Evolutionary conservation across 2,329 filamentous ascomycete species (phyloP), one percentile per base, ranked within the genome.

Genomic region (Corniculantispora saksenae): DNA sequence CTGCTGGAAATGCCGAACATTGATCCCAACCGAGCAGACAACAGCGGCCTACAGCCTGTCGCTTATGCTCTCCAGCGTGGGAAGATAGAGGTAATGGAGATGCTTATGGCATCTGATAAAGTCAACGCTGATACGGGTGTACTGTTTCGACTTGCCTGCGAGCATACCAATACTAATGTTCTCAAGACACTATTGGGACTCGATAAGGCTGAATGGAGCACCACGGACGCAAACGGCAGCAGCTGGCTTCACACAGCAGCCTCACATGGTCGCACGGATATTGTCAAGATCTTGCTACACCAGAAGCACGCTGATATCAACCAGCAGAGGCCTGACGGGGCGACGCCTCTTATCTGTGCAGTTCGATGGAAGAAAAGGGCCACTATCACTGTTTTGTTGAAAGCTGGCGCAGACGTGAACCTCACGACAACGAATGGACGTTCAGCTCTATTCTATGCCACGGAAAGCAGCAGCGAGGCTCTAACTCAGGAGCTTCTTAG

Each of bases 211-310:
- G 23, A 61, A 3, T 9, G 23, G 48, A 55, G 17, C 25, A 47
- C 23, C 13, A 32, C 25, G 3, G 60, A 45, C n/a, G 9, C 9
- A 6, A n/a, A 25, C 12, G 60, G 60, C 3, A 47, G n/a, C 38
- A 55, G 32, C n/a, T 62, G 60, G 60, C 50, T 62, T 8, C 60
- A 62, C 32, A 8, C 38, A n/a, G 60, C 60, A 21, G 50, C 50
- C n/a, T 2, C 19, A 19, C n/a, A 19, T 25, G 60, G 50, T 21
- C 50, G 23, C 35, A 25, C 50, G 35, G 50, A 45, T 13, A n/a
- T 19, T 15, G 60, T 35, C 6, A 55, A 32, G 25, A 2, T 6
- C 2, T 19, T 62, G 5, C 15, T 55, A n/a, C 9, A 8, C 7
- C 23, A 47, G 13, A 21, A 55, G 1, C 21, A 23, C 6, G 25